These are phyloP conservation scores for Tubosaeta sp. DNA, from an alignment of 768 basidiomycete species.

Conservation along the genomic window DNA sequence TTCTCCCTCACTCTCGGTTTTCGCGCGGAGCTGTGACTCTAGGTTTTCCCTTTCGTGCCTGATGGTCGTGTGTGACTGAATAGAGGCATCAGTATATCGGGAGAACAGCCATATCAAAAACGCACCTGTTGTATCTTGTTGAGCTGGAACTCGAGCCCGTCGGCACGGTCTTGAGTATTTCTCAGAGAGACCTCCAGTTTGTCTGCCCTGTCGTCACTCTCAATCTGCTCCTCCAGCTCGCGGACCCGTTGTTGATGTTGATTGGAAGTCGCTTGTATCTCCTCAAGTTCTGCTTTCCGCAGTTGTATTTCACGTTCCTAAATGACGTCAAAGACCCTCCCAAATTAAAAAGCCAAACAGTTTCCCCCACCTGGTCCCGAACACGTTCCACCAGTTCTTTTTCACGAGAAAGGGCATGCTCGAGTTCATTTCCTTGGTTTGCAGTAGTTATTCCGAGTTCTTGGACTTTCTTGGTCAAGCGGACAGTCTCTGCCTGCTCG, in stretches of 20 bases:
- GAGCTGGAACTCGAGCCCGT: slow-evolving; percentile 79
- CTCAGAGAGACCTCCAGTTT: slow-evolving; percentile 66
- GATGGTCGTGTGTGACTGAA: slow-evolving; percentile 51
- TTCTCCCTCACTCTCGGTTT: slow-evolving; percentile 41
- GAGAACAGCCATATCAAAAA: background rate
- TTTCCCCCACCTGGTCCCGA: slow-evolving; percentile 29
- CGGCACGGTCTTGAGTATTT: slow-evolving; percentile 76
- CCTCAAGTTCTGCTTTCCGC: slow-evolving; percentile 48
- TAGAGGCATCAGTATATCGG: background rate
- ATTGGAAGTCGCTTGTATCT: slow-evolving; percentile 50
- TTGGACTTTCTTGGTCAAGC: slow-evolving; percentile 39
- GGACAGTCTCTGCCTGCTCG: slow-evolving; percentile 39
- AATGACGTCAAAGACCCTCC: background rate
- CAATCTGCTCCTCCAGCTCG: slow-evolving; percentile 77
- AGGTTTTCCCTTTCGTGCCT: slow-evolving; percentile 61
- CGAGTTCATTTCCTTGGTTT: slow-evolving; percentile 40
- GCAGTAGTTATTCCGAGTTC: slow-evolving; percentile 39
- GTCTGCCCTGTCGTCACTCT: slow-evolving; percentile 79
- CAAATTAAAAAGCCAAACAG: background rate
- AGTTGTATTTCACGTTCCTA: slow-evolving; percentile 77
- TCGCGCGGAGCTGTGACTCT: slow-evolving; percentile 41
- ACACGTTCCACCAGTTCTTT: slow-evolving; percentile 42
- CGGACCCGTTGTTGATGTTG: slow-evolving; percentile 55
- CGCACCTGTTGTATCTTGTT: slow-evolving; percentile 74
- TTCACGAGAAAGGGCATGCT: slow-evolving; percentile 38